Base-by-base conservation (phyloP, 768 basidiomycete genomes). In the Lactarius quietus region DNA sequence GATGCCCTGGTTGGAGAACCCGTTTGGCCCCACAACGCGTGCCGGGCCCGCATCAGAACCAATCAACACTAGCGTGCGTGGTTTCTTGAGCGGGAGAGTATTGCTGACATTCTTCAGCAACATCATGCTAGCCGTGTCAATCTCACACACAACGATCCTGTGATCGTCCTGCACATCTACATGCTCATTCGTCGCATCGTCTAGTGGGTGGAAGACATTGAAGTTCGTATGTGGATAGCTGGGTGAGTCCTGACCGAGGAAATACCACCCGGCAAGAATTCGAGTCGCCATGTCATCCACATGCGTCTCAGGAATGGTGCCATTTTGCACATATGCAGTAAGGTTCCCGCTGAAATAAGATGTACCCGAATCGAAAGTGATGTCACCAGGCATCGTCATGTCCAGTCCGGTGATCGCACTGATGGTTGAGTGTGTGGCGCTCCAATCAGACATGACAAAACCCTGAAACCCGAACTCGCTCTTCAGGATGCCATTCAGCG, bases 241-340 rank as follows among this genome's bases (percentile, higher is more conserved):
- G 65, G 0, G 93, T 91, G 75, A 82, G 8, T 79, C 72, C 76
- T 92, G 90, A 41, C 79, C 78, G 52, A 89, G 79, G 59, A 83
- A 75, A 71, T 86, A 92, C 83, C 85, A 93, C 1, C 80, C 76
- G 3, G 90, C 88, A 28, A 93, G 73, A 70, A 94, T 88, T 36
- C 92, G 86, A 12, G 83, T 86, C 6, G 88, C 92, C 90, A 93
- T 93, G 72, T 95, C 92, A 61, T 88, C 85, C 6, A 90, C 75
- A 7, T 90, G 84, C 5, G 79, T 72, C 67, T 81, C 78, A 0
- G 88, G 81, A 58, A 36, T 89, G 3, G 84, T 86, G 45, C 86
- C 86, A 72, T 93, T 90, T 53, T 81, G 75, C 20, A 95, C 90
- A 56, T 80, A 86, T 29, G 78, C 78, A 1, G 86, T 86, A 35